Conservation (phyloP, 1,284 basidiomycete species). For the Rhodotorula sp. region DNA sequence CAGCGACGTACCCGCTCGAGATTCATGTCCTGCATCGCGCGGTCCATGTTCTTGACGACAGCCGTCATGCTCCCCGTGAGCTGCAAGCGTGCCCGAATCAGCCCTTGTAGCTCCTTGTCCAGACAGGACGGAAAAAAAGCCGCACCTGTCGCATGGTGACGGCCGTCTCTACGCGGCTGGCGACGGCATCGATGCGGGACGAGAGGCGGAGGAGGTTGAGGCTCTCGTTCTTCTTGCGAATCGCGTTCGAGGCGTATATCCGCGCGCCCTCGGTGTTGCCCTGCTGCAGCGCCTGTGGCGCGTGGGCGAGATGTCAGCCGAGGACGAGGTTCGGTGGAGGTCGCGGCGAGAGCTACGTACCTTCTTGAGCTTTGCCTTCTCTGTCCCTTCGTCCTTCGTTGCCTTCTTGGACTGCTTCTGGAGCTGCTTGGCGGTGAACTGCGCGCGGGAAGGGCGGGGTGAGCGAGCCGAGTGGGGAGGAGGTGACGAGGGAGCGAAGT, state of each 20-base stretch:
- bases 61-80: conserved; percentile 93
- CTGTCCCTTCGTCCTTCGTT: conserved; percentile 82
- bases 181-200: conserved; percentile 86
- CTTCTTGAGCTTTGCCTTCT: conserved; percentile 89
- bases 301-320: not conserved
- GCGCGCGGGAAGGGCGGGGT: conserved; percentile 15
- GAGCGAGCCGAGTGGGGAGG: conserved; percentile 3
- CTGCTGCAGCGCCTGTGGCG: conserved; percentile 82
- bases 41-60: conserved; percentile 97
- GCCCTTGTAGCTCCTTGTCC: not conserved
- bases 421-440: conserved; percentile 95
- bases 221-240: conserved; percentile 95
- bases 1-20: conserved; percentile 74
- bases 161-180: conserved; percentile 96
- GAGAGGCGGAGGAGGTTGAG: conserved; percentile 80
- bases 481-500: conserved; percentile 6
- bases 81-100: conserved; percentile 50
- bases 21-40: conserved; percentile 99
- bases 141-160: conserved; percentile 82
- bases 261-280: conserved; percentile 97
- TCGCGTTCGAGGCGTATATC: conserved; percentile 98
- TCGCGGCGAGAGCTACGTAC: conserved; percentile 53
- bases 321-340: not conserved
- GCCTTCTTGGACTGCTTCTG: conserved; percentile 92
- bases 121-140: not conserved